phyloP scores from a whole-genome alignment of 1,284 basidiomycete genomes.

The Cryptococcus sp. region DNA sequence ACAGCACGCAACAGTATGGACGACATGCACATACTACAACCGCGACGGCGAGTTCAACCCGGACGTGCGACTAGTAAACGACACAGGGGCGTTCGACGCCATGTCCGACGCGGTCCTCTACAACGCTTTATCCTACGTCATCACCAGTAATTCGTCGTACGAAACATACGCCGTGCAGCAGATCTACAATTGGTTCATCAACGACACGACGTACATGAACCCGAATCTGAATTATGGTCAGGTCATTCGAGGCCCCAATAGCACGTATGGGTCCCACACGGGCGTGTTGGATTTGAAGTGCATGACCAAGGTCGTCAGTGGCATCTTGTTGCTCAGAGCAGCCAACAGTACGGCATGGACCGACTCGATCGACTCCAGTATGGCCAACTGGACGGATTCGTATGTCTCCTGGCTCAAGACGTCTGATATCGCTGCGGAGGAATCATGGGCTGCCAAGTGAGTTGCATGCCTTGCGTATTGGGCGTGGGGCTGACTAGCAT shows the following conservation, averaged over 20 bases:
- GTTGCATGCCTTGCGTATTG: not conserved
- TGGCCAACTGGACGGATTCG: slow-evolving; percentile 25
- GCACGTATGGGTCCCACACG: slow-evolving; percentile 24
- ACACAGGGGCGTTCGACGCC: slow-evolving; percentile 59
- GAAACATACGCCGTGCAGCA: slow-evolving; percentile 20
- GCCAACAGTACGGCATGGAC: slow-evolving; percentile 24
- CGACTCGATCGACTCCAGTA: slow-evolving; percentile 16
- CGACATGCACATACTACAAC: slow-evolving; percentile 60
- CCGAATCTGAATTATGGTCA: slow-evolving; percentile 70
- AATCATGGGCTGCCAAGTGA: slow-evolving; percentile 33
- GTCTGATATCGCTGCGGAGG: slow-evolving; percentile 25
- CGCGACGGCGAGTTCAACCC: slow-evolving; percentile 68
- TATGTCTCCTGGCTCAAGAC: slow-evolving; percentile 29
- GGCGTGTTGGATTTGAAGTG: slow-evolving; percentile 33
- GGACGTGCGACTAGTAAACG: slow-evolving; percentile 62
- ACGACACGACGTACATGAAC: slow-evolving; percentile 63
- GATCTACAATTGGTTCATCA: slow-evolving; percentile 57
- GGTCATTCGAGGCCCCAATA: slow-evolving; percentile 62
- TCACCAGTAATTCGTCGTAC: slow-evolving; percentile 53
- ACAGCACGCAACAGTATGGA: slow-evolving; percentile 54
- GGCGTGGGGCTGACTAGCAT: not conserved
- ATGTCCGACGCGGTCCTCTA: slow-evolving; percentile 33
- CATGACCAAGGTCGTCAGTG: slow-evolving; percentile 33
- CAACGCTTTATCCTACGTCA: slow-evolving; percentile 60
- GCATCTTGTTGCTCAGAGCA: slow-evolving; percentile 21